A percentile compares a stretch with the other conserved stretches of the same genome.
phyloP scores from a whole-genome alignment of 495 filamentous ascomycete genomes.

The Penicillium bovifimosum region DNA sequence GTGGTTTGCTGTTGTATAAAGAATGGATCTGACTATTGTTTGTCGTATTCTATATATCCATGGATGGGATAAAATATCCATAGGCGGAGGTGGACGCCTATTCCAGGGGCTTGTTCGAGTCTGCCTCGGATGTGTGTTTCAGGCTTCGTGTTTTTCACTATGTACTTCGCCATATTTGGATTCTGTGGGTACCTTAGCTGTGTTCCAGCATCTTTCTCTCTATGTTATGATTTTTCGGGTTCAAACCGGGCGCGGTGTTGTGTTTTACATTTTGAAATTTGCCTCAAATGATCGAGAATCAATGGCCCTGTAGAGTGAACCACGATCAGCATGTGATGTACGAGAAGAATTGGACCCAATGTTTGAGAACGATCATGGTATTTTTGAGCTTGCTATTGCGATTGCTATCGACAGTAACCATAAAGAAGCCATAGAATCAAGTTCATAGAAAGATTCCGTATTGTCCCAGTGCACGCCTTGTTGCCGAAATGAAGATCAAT shows the following conservation, averaged over 20 bases:
- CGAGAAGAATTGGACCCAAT: background rate
- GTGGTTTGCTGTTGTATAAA: conserved; percentile 62
- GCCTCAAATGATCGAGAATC: background rate
- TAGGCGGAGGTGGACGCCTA: background rate
- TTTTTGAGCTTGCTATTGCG: background rate
- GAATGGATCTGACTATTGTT: background rate
- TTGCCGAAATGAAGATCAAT: background rate
- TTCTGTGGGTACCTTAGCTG: conserved; percentile 8
- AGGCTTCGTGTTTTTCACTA: background rate
- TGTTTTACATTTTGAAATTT: conserved; percentile 2
- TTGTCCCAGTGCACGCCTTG: background rate
- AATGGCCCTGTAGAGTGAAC: background rate
- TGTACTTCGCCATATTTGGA: conserved; percentile 1
- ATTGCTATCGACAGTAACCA: background rate
- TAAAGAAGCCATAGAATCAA: background rate
- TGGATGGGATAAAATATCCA: background rate
- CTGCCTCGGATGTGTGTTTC: conserved; percentile 5
- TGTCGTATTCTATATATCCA: background rate
- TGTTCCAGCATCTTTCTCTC: conserved; percentile 4
- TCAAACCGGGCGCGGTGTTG: conserved; percentile 7
- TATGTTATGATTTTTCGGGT: conserved; percentile 8
- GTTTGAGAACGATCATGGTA: background rate
- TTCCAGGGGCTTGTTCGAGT: background rate
- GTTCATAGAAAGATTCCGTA: background rate
- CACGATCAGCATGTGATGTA: background rate